Conservation (phyloP, 441 rosid genomes). For the Mallotus repandus region DNA sequence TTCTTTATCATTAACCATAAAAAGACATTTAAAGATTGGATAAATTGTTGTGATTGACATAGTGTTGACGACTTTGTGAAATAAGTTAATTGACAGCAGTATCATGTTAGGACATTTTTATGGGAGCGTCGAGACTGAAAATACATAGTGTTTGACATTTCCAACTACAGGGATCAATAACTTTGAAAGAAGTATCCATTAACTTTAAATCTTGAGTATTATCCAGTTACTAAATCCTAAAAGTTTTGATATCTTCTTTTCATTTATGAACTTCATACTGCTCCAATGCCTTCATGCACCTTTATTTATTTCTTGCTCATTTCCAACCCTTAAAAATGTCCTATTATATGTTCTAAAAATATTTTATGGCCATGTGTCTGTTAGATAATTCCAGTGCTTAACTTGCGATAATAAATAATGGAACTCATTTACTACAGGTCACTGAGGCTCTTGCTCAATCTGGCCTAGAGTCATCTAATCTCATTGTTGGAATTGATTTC, state of each 20-base stretch:
- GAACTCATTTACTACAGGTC: conserved; percentile 45
- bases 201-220: background rate
- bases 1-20: conserved; percentile 1
- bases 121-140: background rate
- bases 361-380: background rate
- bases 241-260: background rate
- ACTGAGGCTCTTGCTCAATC: conserved; percentile 74
- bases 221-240: background rate
- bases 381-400: conserved; percentile 5
- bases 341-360: background rate
- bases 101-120: background rate
- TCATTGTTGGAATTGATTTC: conserved; percentile 89
- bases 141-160: conserved; percentile 7
- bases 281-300: background rate
- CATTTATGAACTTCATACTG: background rate
- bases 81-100: background rate
- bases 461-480: conserved; percentile 89
- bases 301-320: background rate
- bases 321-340: background rate
- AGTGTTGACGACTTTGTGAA: background rate
- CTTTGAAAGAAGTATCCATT: conserved; percentile 1
- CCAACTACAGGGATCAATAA: conserved; percentile 3
- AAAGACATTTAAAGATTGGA: background rate
- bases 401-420: conserved; percentile 8
- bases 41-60: conserved; percentile 15